A percentile compares a stretch with the other conserved stretches of the same genome.
phyloP scores from a whole-genome alignment of 2,329 filamentous ascomycete genomes.

The Clarireedia homoeocarpa region DNA sequence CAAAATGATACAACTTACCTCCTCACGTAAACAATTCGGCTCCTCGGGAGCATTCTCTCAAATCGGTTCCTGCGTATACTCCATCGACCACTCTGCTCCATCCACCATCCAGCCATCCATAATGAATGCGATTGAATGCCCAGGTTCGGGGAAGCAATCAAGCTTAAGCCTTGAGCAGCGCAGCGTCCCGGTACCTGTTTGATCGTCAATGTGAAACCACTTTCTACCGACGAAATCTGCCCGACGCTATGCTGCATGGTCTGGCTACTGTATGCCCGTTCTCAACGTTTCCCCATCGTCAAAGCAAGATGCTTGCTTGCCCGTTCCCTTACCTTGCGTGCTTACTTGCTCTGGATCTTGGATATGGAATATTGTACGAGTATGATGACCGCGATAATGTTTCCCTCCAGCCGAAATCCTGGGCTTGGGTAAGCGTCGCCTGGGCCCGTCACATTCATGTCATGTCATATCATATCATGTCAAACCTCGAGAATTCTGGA shows the following conservation, averaged over 20 bases:
- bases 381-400: too few species aligned
- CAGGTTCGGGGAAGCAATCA: slow-evolving; percentile 1
- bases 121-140: background rate
- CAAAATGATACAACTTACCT: background rate
- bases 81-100: too few species aligned
- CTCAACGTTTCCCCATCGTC: background rate
- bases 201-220: slow-evolving; percentile 22
- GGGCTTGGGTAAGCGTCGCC: too few species aligned
- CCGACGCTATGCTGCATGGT: slow-evolving; percentile 1
- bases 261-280: background rate
- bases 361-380: too few species aligned
- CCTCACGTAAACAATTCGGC: background rate
- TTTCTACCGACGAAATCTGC: background rate
- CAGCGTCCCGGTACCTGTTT: slow-evolving; percentile 18
- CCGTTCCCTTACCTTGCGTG: background rate
- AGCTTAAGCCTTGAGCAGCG: slow-evolving; percentile 1
- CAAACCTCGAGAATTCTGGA: background rate
- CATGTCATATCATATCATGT: too few species aligned
- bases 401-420: too few species aligned
- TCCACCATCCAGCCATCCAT: background rate
- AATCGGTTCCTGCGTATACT: background rate
- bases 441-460: too few species aligned
- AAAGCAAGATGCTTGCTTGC: background rate
- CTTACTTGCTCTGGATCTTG: too few species aligned
- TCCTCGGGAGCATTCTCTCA: background rate